phyloP scores from a whole-genome alignment of 805 yeast genomes.

The Cyberlindnera bimundalis region DNA sequence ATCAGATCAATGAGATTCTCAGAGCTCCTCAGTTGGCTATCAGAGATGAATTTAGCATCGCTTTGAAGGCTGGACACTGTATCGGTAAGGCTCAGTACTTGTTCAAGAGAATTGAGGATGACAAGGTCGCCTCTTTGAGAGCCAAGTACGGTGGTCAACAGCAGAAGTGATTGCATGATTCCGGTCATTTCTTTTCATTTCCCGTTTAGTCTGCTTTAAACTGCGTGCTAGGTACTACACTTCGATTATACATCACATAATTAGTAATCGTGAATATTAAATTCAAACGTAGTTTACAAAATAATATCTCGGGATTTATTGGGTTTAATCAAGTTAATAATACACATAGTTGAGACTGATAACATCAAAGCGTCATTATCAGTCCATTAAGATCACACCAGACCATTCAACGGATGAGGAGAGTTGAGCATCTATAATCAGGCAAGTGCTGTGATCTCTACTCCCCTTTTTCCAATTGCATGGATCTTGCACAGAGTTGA shows the following conservation, averaged over 20 bases:
- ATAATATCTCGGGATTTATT: too few relatives aligned
- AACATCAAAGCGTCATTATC: too few relatives aligned
- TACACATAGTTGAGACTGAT: neutral
- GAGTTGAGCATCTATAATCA: too few relatives aligned
- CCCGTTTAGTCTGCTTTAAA: too few relatives aligned
- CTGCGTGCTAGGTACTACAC: too few relatives aligned
- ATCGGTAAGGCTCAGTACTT: conserved; percentile 89
- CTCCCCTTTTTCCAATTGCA: neutral
- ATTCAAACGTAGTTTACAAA: too few relatives aligned
- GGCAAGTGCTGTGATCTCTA: neutral
- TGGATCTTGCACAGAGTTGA: neutral
- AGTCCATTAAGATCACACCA: neutral
- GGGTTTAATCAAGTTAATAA: neutral
- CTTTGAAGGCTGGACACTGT: conserved; percentile 75
- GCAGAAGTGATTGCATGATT: conserved; percentile 12
- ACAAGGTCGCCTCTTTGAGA: conserved; percentile 85
- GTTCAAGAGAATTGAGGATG: conserved; percentile 89
- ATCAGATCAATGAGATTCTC: conserved; percentile 69
- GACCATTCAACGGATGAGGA: neutral
- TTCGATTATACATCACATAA: too few relatives aligned
- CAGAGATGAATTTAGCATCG: conserved; percentile 68
- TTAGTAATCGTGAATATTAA: too few relatives aligned
- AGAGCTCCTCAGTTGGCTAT: conserved; percentile 78
- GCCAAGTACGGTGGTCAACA: conserved; percentile 79
- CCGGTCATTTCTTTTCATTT: too few relatives aligned